Evolutionary conservation across 257 asterid species (phyloP), one percentile per base, ranked within the genome.

Genomic region (Rubia yunnanensis): DNA sequence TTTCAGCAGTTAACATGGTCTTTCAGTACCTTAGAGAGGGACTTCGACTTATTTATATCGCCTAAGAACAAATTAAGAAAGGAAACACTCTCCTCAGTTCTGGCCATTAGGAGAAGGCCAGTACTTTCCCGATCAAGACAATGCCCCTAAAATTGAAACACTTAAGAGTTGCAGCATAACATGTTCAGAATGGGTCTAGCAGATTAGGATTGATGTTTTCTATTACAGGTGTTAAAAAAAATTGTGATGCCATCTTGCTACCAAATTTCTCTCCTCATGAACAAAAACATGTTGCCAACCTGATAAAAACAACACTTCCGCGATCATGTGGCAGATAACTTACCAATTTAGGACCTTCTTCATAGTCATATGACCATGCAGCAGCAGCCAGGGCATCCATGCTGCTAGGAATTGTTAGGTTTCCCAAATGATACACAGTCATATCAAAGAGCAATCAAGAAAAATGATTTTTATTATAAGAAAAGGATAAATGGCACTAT

Each of bases 351-450:
- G 99, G 97, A 63, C 99, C 95, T 72, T 87, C 97, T 10, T 83
- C 85, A 56, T 84, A 89, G 73, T 90, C 89, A 73, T 80, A 92
- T n/a, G 92, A 84, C 61, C 89, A 82, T 57, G 99, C 87, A 35
- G 94, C 95, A 66, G 97, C 96, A 67, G 97, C 97, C 88, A 92
- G 84, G 64, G 95, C 95, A 72, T 92, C 99, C 96, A 92, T 86
- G 87, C 97, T 86, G 82, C 89, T 92, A 74, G 87, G 95, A 88
- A 92, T 83, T 5, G 96, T 71, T 70, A 87, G 73, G 61, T 71
- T 75, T 41, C 99, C 96, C 99, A 89, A 65, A 70, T 38, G 31
- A 64, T 68, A 60, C 32, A 6, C 41, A 26, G 57, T 18, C n/a
- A 31, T 56, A 53, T 76, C 70, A 76, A 71, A 63, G 53, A 56